Conservation (phyloP, 768 basidiomycete genomes). For the Hypsizygus marmoreus region DNA sequence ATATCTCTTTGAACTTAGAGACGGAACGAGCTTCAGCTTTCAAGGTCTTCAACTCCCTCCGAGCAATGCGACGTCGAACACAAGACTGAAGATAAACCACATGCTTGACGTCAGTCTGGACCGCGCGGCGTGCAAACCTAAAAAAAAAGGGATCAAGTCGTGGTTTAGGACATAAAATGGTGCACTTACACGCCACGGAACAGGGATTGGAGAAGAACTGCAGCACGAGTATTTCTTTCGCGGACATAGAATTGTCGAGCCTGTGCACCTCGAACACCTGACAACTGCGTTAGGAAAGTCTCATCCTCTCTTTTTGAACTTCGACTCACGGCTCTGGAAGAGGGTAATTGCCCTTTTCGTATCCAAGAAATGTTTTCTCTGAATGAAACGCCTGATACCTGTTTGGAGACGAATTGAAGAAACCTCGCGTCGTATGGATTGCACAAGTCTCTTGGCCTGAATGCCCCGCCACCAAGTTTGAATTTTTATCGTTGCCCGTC, state of each 20-base stretch:
- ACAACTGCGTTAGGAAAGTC: constrained; percentile 3
- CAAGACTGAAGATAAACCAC: constrained; percentile 91
- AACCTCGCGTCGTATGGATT: constrained; percentile 68
- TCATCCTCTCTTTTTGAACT: background rate
- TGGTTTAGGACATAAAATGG: constrained; percentile 6
- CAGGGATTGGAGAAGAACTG: constrained; percentile 76
- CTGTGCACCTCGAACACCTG: constrained; percentile 77
- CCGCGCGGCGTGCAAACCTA: constrained; percentile 57
- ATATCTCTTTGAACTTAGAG: constrained; percentile 98
- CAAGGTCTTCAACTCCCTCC: constrained; percentile 80
- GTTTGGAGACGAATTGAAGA: constrained; percentile 80
- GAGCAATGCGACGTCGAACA: constrained; percentile 84
- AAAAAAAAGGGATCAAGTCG: constrained; percentile 1
- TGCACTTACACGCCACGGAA: constrained; percentile 83
- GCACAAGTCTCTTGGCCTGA: constrained; percentile 69
- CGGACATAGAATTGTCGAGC: constrained; percentile 63
- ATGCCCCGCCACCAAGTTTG: constrained; percentile 97
- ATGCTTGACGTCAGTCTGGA: constrained; percentile 62
- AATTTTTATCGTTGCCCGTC: constrained; percentile 76
- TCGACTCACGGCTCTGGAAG: constrained; percentile 82
- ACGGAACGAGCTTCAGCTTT: constrained; percentile 94
- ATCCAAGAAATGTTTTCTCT: constrained; percentile 69
- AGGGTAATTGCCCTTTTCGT: constrained; percentile 62
- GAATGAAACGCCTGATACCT: constrained; percentile 68
- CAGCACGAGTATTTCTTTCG: constrained; percentile 59